Conservation (phyloP, 441 rosid genomes). For the Lepidium campestre region DNA sequence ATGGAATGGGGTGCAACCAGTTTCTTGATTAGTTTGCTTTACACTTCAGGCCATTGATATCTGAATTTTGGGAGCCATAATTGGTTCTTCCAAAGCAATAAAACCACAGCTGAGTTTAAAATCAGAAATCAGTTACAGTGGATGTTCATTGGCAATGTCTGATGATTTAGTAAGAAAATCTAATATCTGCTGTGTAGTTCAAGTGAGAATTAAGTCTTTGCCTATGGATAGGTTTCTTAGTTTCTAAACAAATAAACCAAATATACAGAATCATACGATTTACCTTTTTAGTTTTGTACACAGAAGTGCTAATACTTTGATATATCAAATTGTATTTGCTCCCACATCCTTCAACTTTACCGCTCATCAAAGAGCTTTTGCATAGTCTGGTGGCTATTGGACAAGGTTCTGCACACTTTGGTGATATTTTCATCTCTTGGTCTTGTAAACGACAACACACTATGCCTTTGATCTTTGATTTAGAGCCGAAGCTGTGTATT, state of each 20-base stretch:
- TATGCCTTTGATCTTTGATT: not conserved
- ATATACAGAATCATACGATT: conserved; percentile 4
- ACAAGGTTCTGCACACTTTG: too few relatives aligned
- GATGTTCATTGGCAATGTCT: not conserved
- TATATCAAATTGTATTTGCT: too few relatives aligned
- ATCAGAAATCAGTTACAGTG: conserved; percentile 9
- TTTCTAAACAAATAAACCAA: not conserved
- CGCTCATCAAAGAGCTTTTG: too few relatives aligned
- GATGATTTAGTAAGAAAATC: not conserved
- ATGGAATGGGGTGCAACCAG: conserved; percentile 68
- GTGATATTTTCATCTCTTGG: not conserved
- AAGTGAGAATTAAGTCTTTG: not conserved
- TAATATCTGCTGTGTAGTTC: conserved; percentile 6
- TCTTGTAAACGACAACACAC: not conserved
- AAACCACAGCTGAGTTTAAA: conserved; percentile 13
- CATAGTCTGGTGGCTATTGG: too few relatives aligned
- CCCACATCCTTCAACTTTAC: too few relatives aligned
- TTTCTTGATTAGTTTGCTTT: conserved; percentile 29
- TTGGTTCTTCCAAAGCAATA: conserved; percentile 13
- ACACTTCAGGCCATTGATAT: not conserved
- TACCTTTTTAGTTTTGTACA: not conserved
- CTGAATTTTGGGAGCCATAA: conserved; percentile 4
- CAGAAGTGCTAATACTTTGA: too few relatives aligned
- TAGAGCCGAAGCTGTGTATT: not conserved
- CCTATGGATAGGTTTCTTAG: not conserved